Base-by-base conservation (phyloP, 1,139 yeast genomes). In the Saccharomyces hybrid region DNA sequence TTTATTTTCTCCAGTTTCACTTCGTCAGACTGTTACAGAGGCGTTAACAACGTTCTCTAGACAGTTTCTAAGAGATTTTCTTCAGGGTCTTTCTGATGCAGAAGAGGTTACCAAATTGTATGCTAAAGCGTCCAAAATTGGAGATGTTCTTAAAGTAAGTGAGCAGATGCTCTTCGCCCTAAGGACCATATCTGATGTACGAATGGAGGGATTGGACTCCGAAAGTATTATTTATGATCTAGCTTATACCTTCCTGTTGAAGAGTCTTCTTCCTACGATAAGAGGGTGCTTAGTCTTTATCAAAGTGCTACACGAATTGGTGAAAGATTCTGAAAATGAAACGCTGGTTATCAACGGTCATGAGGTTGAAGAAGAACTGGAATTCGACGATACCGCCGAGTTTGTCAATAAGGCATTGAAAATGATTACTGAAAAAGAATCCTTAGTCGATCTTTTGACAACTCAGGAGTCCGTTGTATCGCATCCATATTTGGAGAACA, bases 281-380 rank as follows among this genome's bases (percentile, higher is more conserved):
- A 63, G 70, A 54, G 60, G 69, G 42, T 60, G 64, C 38, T 48
- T 67, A 49, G 60, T 68, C 7, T 51, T 67, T 57, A 30, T 67
- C 30, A 65, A 64, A 42, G 65, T 62, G 1, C 56, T 68, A 47
- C 60, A 64, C 49, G 59, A 59, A 8, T 48, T 62, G 11, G 46
- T 64, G 14, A 56, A 57, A 23, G 62, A 58, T 20, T 50, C 56
- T 7, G 63, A 59, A 8, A 56, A 57, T 11, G 60, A 56, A 4
- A 49, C 50, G 2, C 52, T 64, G 30, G 41, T 57, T 7, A 46
- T 62, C 5, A 55, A 61, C 25, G 66, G 59, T n/a, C 44, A 57
- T 5, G 48, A 58, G 48, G 27, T 68, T 14, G 62, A 58, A 14
- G 52, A 50, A 4, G 53, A 54, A 16, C 41, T 59, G 4, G 54